These are phyloP conservation scores for Fusarium phyllophilum DNA, from an alignment of 2,329 filamentous ascomycete species.

Conservation along the genomic window DNA sequence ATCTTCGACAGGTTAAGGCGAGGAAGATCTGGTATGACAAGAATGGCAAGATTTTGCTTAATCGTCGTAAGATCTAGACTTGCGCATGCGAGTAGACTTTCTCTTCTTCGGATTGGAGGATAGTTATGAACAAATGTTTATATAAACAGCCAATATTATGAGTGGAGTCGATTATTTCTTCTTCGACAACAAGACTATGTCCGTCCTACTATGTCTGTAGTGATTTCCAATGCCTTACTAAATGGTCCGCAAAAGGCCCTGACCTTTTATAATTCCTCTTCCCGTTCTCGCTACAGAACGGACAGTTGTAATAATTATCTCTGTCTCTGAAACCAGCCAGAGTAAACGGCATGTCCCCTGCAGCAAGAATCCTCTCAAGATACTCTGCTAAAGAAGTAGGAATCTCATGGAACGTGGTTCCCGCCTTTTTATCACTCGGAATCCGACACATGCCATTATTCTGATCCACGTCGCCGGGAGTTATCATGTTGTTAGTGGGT, in stretches of 20 bases:
- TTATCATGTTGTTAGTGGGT: not conserved
- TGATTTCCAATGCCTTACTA: not conserved
- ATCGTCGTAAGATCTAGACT: not conserved
- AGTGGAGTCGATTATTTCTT: not conserved
- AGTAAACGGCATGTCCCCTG: not conserved
- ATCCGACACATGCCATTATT: not conserved
- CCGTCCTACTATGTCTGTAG: not conserved
- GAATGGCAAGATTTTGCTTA: slow-evolving; percentile 10
- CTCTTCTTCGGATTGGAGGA: not conserved
- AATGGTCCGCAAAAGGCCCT: not conserved
- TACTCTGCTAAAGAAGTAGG: not conserved
- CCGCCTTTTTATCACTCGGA: not conserved
- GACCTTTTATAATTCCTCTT: not conserved
- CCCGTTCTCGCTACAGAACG: not conserved
- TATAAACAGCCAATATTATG: not conserved
- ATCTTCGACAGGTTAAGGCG: slow-evolving; percentile 13
- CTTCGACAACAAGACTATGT: too few species aligned
- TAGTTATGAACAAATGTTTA: not conserved
- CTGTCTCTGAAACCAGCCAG: not conserved
- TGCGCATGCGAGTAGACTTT: not conserved
- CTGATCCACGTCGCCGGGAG: not conserved
- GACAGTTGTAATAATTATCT: not conserved
- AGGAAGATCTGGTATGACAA: slow-evolving; percentile 25
- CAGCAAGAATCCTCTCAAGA: not conserved
- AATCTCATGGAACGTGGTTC: not conserved